These are phyloP conservation scores for Calonectria hongkongensis DNA, from an alignment of 2,329 filamentous ascomycete genomes.

Conservation along the genomic window DNA sequence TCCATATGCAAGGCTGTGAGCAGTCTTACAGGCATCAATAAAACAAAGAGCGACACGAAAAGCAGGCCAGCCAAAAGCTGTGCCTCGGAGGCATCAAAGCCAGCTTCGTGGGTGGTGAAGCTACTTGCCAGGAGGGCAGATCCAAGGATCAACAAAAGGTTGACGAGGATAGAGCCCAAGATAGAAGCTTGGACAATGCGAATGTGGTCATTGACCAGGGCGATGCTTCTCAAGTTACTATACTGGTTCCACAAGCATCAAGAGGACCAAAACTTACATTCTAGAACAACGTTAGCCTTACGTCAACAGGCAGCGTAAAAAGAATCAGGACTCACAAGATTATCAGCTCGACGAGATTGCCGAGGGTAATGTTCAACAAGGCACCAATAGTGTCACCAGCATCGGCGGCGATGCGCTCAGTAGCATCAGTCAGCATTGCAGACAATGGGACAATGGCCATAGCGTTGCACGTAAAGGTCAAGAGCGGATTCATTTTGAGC, in stretches of 20 bases:
- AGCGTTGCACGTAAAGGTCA: slow-evolving; percentile 76
- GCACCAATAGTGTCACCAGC: slow-evolving; percentile 76
- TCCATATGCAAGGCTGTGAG: rapidly evolving
- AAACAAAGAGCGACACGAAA: slow-evolving; percentile 62
- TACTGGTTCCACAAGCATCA: background rate
- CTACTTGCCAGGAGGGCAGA: slow-evolving; percentile 84
- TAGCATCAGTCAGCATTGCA: slow-evolving; percentile 74
- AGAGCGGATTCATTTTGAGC: slow-evolving; percentile 58
- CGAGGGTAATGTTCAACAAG: slow-evolving; percentile 77
- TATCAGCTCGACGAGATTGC: slow-evolving; percentile 78
- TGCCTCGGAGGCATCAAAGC: slow-evolving; percentile 58
- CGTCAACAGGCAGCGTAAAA: slow-evolving; percentile 17
- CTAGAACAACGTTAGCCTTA: slow-evolving; percentile 55
- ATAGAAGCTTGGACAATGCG: slow-evolving; percentile 85
- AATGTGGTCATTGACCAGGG: slow-evolving; percentile 76
- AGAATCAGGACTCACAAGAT: slow-evolving; percentile 66
- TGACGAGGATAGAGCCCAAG: slow-evolving; percentile 85
- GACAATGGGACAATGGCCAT: slow-evolving; percentile 77
- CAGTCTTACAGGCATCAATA: slow-evolving; percentile 60
- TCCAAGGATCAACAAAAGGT: slow-evolving; percentile 83
- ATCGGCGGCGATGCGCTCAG: slow-evolving; percentile 74
- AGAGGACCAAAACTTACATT: slow-evolving; percentile 56
- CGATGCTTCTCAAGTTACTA: slow-evolving; percentile 65
- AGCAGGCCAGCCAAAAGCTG: slow-evolving; percentile 61
- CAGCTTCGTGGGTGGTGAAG: slow-evolving; percentile 80